Percentiles rank a stretch among this genome's conserved stretches.
Conservation (phyloP, 176 grass and related monocot species). For the Tuctoria greenei region DNA sequence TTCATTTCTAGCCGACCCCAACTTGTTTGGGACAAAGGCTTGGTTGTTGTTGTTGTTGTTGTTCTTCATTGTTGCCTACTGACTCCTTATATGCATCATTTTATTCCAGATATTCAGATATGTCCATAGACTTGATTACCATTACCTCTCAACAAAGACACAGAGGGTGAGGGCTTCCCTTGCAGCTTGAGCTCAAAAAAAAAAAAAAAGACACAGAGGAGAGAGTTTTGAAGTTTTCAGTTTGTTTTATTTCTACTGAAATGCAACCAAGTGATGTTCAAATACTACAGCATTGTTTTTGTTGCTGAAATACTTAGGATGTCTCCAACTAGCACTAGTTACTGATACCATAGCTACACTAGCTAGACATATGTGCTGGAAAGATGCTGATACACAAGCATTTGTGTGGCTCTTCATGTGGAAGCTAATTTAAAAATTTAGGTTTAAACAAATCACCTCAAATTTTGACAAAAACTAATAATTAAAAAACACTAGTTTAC, state of each 20-base stretch:
- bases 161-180: no score
- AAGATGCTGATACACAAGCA: no score
- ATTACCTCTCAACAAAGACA: constrained; percentile 1
- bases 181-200: no score
- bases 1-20: no score
- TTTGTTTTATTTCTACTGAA: neutral
- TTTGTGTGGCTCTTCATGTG: neutral
- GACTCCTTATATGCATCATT: neutral
- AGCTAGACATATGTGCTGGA: no score
- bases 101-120: constrained; percentile 12
- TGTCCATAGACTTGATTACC: neutral
- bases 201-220: no score
- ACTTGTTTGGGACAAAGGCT: no score
- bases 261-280: neutral
- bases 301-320: neutral
- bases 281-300: constrained; percentile 2
- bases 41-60: no score
- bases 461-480: neutral
- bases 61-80: no score
- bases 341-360: neutral
- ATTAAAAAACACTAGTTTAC: neutral
- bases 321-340: neutral
- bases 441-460: neutral
- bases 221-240: neutral
- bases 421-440: neutral